Conservation (phyloP, 75 land plant genomes). For the Cunninghamia lanceolata region DNA sequence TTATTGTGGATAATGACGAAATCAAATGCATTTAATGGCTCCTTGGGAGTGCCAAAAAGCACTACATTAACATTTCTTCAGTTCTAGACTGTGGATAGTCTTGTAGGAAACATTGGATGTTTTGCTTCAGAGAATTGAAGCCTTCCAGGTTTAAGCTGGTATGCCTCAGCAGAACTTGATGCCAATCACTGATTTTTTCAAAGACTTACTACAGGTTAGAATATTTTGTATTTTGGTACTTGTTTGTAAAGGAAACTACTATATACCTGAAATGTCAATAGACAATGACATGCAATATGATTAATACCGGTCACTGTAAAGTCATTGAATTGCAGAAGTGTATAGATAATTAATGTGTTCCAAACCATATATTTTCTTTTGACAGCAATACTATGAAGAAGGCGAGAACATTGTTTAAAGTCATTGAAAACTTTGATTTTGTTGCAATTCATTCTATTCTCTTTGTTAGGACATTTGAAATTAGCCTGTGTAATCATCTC, state of each 20-base stretch:
- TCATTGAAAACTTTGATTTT: slow-evolving; percentile 63
- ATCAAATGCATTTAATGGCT: background rate
- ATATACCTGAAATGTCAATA: background rate
- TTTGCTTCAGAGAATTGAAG: slow-evolving; percentile 84
- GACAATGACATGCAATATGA: background rate
- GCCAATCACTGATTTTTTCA: slow-evolving; percentile 30
- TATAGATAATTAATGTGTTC: background rate
- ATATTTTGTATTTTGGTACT: background rate
- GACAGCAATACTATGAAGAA: slow-evolving; percentile 77
- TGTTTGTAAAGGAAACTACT: background rate
- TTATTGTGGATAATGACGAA: background rate
- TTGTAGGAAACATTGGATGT: slow-evolving; percentile 52
- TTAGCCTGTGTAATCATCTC: slow-evolving; percentile 71
- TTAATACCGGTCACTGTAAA: background rate
- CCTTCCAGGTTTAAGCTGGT: slow-evolving; percentile 80
- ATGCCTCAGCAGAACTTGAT: slow-evolving; percentile 59
- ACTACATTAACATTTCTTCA: background rate
- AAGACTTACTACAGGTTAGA: slow-evolving; percentile 51
- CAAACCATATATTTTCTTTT: background rate
- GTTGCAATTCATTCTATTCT: slow-evolving; percentile 77
- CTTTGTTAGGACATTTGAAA: slow-evolving; percentile 67
- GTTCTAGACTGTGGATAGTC: slow-evolving; percentile 21
- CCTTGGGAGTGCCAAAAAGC: background rate
- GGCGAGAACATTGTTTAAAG: slow-evolving; percentile 57
- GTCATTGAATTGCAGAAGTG: background rate